A percentile compares a stretch with the other conserved stretches of the same genome.
Evolutionary conservation across 192 early-diverging fungal genomes (phyloP).

Genomic region (Lunasporangiospora selenospora): DNA sequence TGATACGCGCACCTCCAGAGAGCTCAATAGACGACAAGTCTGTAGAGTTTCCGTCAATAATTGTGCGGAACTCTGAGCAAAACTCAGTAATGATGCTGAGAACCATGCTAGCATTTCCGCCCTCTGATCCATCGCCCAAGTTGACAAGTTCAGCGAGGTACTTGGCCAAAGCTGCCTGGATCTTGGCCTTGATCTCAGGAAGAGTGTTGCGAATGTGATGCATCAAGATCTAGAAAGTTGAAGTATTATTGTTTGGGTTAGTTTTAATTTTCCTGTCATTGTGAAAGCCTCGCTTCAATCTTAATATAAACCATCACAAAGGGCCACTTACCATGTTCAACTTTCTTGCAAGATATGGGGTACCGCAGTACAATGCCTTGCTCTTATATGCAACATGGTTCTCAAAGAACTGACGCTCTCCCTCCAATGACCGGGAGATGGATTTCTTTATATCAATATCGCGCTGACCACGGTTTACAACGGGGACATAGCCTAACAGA

Average conservation of each 20-base stretch:
- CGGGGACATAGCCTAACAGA: slow-evolving; percentile 91
- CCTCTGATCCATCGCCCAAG: slow-evolving; percentile 93
- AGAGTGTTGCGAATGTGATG: slow-evolving; percentile 98
- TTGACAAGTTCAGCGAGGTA: slow-evolving; percentile 86
- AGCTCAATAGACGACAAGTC: slow-evolving; percentile 96
- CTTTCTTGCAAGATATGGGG: slow-evolving; percentile 96
- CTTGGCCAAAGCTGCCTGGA: slow-evolving; percentile 82
- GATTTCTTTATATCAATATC: slow-evolving; percentile 96
- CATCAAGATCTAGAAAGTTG: slow-evolving; percentile 84
- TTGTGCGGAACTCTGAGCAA: slow-evolving; percentile 93
- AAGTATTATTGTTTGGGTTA: background rate
- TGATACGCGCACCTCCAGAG: slow-evolving; percentile 97
- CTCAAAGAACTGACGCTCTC: slow-evolving; percentile 93
- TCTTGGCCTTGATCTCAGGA: slow-evolving; percentile 99
- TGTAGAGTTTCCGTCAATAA: slow-evolving; percentile 95
- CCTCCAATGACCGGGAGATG: slow-evolving; percentile 87
- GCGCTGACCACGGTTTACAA: slow-evolving; percentile 98
- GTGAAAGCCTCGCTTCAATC: background rate
- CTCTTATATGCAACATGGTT: slow-evolving; percentile 92
- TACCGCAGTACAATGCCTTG: slow-evolving; percentile 99
- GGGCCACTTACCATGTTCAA: slow-evolving; percentile 82
- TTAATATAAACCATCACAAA: background rate
- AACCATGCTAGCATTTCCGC: slow-evolving; percentile 85
- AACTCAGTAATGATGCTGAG: slow-evolving; percentile 99
- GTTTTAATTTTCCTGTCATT: background rate